A percentile compares a stretch with the other conserved stretches of the same genome.
These are phyloP conservation scores for Zychaea mexicana DNA, from an alignment of 371 early-diverging fungal species.

Conservation along the genomic window DNA sequence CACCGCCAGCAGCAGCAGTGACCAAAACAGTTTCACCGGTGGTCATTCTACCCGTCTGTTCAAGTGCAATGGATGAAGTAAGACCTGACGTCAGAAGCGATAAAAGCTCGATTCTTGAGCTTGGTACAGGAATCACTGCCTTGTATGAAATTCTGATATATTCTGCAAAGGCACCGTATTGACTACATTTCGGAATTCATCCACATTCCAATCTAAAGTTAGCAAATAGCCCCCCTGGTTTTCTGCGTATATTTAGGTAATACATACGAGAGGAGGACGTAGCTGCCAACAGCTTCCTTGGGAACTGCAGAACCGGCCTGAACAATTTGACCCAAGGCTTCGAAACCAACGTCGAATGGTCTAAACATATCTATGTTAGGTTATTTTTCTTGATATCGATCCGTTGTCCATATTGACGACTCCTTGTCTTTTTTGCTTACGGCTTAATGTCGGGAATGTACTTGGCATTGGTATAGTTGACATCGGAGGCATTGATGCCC, in stretches of 20 bases:
- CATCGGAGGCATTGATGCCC: constrained; percentile 67
- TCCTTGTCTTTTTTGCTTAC: no score
- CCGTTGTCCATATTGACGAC: no score
- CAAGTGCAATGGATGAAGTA: constrained; percentile 53
- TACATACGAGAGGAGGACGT: constrained; percentile 26
- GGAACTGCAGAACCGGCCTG: constrained; percentile 44
- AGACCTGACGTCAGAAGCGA: constrained; percentile 57
- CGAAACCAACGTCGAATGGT: constrained; percentile 68
- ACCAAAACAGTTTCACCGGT: constrained; percentile 43
- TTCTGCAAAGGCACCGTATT: constrained; percentile 62
- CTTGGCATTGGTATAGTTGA: constrained; percentile 64
- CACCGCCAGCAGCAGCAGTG: constrained; percentile 55
- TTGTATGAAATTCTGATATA: constrained; percentile 32
- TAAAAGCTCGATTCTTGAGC: constrained; percentile 27
- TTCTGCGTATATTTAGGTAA: no score
- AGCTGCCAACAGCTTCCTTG: constrained; percentile 36
- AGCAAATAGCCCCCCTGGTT: no score
- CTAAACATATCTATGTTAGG: constrained; percentile 22
- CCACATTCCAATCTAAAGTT: background rate
- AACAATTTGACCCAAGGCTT: constrained; percentile 58
- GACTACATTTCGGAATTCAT: constrained; percentile 9
- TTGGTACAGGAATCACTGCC: constrained; percentile 43
- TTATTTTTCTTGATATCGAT: no score
- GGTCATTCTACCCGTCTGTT: constrained; percentile 34
- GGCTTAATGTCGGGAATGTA: constrained; percentile 59